A percentile compares a stretch with the other conserved stretches of the same genome.
Evolutionary conservation across 1,139 yeast species (phyloP).

Genomic region (Debaryomyces fabryi): DNA sequence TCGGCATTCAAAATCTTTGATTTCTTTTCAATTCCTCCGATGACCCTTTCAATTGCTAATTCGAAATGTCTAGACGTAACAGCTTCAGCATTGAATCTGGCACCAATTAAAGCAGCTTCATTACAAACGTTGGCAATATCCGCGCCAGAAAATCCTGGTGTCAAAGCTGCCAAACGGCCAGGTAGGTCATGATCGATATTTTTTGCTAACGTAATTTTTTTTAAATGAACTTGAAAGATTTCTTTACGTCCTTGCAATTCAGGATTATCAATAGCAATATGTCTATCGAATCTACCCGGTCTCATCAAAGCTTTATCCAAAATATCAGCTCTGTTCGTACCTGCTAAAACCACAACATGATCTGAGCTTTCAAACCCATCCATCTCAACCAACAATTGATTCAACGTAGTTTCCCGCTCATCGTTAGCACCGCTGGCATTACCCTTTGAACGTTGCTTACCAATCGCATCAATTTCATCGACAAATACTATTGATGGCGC

Average conservation of each 20-base stretch:
- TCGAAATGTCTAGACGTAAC: constrained; percentile 84
- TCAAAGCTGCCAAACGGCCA: constrained; percentile 89
- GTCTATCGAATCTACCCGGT: constrained; percentile 97
- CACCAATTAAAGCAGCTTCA: constrained; percentile 96
- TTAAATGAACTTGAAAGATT: constrained; percentile 82
- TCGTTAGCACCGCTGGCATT: constrained; percentile 88
- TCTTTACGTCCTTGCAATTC: constrained; percentile 93
- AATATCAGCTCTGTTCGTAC: constrained; percentile 94
- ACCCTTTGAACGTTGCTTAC: constrained; percentile 87
- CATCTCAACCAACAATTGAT: constrained; percentile 95
- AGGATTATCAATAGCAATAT: constrained; percentile 87
- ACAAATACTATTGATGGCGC: constrained; percentile 94
- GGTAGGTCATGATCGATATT: constrained; percentile 53
- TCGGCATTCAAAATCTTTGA: constrained; percentile 79
- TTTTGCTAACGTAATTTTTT: constrained; percentile 58
- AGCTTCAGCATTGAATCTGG: constrained; percentile 70
- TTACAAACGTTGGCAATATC: constrained; percentile 97
- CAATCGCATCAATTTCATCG: constrained; percentile 98
- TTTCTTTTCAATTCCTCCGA: constrained; percentile 94
- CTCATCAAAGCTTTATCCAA: constrained; percentile 90
- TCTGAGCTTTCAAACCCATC: constrained; percentile 91
- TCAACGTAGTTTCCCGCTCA: constrained; percentile 94
- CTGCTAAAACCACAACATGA: constrained; percentile 95
- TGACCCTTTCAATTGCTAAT: constrained; percentile 94
- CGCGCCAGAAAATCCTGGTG: constrained; percentile 98